Evolutionary conservation across 345 rosid species (phyloP), one percentile per base, ranked within the genome.

Genomic region (Euphorbia pulcherrima): DNA sequence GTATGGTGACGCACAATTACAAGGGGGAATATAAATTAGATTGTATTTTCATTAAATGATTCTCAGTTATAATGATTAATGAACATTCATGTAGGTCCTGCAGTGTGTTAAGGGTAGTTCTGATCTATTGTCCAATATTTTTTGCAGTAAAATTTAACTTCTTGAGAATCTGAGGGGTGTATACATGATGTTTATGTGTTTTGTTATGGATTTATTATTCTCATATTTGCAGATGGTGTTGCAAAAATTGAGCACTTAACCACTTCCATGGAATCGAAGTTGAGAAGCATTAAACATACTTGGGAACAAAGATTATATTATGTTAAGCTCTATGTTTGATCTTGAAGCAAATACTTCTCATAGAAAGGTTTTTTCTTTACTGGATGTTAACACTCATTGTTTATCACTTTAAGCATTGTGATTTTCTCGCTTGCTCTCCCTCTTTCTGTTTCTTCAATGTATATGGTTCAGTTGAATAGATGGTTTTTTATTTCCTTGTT

Each of bases 201-300:
- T 20, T 46, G 53, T 17, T 65, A 26, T 74, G 21, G n/a, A 14
- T 44, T 65, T 27, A 29, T 69, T 10, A 17, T 51, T n/a, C 55
- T 77, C 71, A 59, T 46, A 56, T 54, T 9, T 46, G 64, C 85
- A 81, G 88, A 72, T 81, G 72, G 71, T 69, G 70, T 58, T 67
- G 65, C 68, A 53, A 84, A 81, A 47, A 68, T 53, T 8, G 79
- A 79, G 6, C 29, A 77, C 3, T 60, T 67, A 68, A 75, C 79
- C 50, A 58, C 80, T 62, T 76, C 86, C 83, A 80, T 94, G 90
- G 97, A 91, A 87, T 79, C 81, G 68, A 82, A 60, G 64, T 73
- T 94, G 75, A 87, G 90, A n/a, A 72, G 74, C 79, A 4, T 72
- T 88, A 48, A 87, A 88, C 48, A 72, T 92, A 74, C 82, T 94